Conservation (phyloP, 83 land plant species). For the Picea mariana region DNA sequence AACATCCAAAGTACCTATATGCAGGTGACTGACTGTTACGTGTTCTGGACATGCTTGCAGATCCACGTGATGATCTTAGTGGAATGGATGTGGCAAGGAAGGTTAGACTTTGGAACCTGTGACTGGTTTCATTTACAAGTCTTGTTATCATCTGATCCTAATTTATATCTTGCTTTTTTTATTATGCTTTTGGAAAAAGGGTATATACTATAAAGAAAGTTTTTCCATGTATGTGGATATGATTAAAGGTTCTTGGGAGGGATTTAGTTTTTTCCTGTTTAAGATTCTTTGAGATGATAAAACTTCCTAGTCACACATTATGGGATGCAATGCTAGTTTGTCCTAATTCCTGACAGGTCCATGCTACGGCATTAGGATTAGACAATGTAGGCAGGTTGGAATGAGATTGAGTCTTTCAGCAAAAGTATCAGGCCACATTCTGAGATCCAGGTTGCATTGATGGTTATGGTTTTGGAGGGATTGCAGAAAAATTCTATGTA, state of each 20-base stretch:
- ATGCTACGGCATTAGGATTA: neutral
- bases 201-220: too few relatives aligned
- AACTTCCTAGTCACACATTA: neutral
- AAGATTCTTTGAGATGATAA: neutral
- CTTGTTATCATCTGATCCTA: too few relatives aligned
- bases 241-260: neutral
- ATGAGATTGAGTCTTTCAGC: neutral
- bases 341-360: neutral
- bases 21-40: neutral
- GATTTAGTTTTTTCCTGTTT: neutral
- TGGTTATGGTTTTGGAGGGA: neutral
- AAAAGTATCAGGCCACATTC: neutral
- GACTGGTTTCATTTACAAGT: neutral
- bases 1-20: neutral
- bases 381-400: neutral
- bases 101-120: slow-evolving; percentile 37
- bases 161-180: too few relatives aligned
- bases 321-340: neutral
- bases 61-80: slow-evolving; percentile 93
- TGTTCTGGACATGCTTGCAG: slow-evolving; percentile 33
- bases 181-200: too few relatives aligned
- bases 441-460: neutral
- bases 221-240: too few relatives aligned
- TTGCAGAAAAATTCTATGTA: neutral
- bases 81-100: slow-evolving; percentile 96